Evolutionary conservation across 2,329 filamentous ascomycete genomes (phyloP).

Genomic region (Fusarium falciforme): DNA sequence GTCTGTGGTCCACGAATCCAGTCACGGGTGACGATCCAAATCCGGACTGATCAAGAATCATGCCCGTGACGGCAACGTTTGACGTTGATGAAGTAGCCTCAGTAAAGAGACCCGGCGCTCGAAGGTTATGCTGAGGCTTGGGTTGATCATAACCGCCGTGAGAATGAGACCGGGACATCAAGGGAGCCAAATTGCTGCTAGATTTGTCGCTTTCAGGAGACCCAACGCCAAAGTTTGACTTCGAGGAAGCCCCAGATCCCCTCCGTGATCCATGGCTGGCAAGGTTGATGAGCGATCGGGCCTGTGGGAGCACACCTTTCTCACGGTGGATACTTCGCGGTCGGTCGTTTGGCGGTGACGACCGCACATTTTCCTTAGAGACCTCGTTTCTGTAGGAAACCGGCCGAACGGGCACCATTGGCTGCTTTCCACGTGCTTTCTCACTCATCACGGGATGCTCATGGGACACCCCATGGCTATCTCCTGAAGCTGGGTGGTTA

Average conservation of each 20-base stretch:
- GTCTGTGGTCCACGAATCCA: conserved; percentile 29
- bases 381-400: conserved; percentile 27
- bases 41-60: conserved; percentile 56
- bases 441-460: conserved; percentile 48
- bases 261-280: conserved; percentile 30
- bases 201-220: conserved; percentile 36
- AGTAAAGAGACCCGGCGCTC: conserved; percentile 47
- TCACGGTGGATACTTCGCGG: conserved; percentile 21
- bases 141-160: conserved; percentile 45
- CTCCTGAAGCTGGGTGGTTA: not conserved
- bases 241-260: conserved; percentile 38
- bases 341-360: conserved; percentile 14
- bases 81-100: conserved; percentile 54
- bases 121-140: conserved; percentile 24
- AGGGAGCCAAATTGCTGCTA: conserved; percentile 29
- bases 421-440: conserved; percentile 63
- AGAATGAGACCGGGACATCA: conserved; percentile 49
- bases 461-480: conserved; percentile 8
- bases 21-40: conserved; percentile 46
- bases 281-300: conserved; percentile 41
- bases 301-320: conserved; percentile 33
- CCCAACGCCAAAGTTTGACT: conserved; percentile 37
- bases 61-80: conserved; percentile 56
- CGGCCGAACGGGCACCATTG: conserved; percentile 41
- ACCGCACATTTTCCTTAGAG: conserved; percentile 8